These are phyloP conservation scores for Aspergillus fischeri DNA, from an alignment of 2,329 filamentous ascomycete species.

Conservation along the genomic window DNA sequence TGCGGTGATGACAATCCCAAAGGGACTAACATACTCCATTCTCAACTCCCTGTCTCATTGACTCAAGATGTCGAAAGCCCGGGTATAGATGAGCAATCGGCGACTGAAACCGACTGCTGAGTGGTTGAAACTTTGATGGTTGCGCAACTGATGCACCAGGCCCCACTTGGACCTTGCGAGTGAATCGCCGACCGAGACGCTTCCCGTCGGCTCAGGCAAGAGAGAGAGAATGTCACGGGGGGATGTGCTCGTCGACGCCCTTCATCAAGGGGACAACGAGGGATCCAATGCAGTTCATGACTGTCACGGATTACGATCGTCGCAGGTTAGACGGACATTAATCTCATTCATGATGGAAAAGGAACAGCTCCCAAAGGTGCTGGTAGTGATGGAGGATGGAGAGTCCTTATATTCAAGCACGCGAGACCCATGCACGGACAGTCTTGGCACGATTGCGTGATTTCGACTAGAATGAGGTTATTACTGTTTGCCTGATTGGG, in stretches of 20 bases:
- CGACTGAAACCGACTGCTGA: background rate
- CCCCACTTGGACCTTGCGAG: conserved; percentile 17
- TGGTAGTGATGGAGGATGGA: conserved; percentile 14
- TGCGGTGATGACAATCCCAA: background rate
- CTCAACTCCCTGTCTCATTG: background rate
- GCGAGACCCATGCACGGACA: conserved; percentile 11
- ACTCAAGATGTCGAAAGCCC: background rate
- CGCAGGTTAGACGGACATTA: background rate
- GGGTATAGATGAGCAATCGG: background rate
- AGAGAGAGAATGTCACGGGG: background rate
- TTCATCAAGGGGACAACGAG: background rate
- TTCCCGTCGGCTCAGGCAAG: conserved; percentile 19
- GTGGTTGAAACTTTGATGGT: background rate
- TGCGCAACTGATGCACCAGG: conserved; percentile 11
- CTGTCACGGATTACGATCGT: background rate
- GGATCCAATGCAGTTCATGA: background rate
- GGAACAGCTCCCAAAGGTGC: background rate
- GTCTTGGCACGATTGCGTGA: conserved; percentile 36
- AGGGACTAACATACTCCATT: background rate
- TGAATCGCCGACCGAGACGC: conserved; percentile 9
- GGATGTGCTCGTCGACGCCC: conserved; percentile 6
- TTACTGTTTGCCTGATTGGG: background rate
- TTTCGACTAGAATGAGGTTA: conserved; percentile 13
- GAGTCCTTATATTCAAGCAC: conserved; percentile 25
- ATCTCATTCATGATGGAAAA: background rate